These are phyloP conservation scores for Phytopythium boreale DNA, from an alignment of 352 stramenopile species.

Conservation along the genomic window DNA sequence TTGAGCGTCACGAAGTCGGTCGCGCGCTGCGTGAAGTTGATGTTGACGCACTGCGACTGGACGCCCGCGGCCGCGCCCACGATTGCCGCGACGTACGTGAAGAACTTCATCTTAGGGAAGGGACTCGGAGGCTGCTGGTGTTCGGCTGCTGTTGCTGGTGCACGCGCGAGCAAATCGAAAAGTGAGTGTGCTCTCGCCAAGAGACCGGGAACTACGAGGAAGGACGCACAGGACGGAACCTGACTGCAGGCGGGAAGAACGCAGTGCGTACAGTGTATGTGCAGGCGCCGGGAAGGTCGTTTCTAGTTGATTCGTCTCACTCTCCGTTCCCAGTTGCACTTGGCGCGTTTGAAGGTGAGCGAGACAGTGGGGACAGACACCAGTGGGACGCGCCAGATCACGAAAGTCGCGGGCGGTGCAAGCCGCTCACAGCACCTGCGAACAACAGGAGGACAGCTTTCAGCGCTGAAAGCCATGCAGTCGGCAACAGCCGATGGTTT, in stretches of 20 bases:
- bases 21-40: constrained; percentile 25
- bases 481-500: not conserved
- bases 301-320: not conserved
- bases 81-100: constrained; percentile 11
- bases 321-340: not conserved
- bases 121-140: not conserved
- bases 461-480: not conserved
- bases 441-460: not conserved
- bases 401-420: no score
- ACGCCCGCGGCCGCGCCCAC: constrained; percentile 8
- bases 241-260: not conserved
- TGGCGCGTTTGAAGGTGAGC: not conserved
- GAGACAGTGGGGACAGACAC: not conserved
- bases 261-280: no score
- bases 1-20: constrained; percentile 30
- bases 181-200: not conserved
- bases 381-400: not conserved
- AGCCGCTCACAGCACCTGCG: not conserved
- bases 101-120: constrained; percentile 21
- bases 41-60: constrained; percentile 16
- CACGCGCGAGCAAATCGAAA: constrained; percentile 1
- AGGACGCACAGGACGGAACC: not conserved
- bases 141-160: not conserved
- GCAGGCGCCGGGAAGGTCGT: not conserved
- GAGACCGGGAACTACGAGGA: not conserved